These are phyloP conservation scores for Yarrowia galli DNA, from an alignment of 1,139 yeast genomes.

Conservation along the genomic window DNA sequence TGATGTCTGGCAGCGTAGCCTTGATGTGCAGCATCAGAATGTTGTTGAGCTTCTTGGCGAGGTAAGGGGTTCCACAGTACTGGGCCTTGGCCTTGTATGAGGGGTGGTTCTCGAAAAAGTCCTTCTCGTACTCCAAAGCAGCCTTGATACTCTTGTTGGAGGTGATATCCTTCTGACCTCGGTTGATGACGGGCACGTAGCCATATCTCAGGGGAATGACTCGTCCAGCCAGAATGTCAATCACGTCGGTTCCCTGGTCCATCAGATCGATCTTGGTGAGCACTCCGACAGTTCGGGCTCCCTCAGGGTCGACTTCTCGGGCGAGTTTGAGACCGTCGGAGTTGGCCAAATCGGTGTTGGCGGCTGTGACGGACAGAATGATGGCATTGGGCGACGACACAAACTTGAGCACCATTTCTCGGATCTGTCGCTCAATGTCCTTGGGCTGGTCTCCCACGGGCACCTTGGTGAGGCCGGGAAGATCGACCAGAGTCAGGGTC, in stretches of 20 bases:
- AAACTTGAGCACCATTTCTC: slow-evolving; percentile 92
- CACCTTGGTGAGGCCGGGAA: slow-evolving; percentile 97
- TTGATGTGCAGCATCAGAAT: slow-evolving; percentile 92
- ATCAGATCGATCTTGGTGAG: slow-evolving; percentile 94
- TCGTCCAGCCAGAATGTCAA: slow-evolving; percentile 94
- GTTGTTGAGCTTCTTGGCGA: slow-evolving; percentile 90
- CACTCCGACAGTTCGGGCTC: slow-evolving; percentile 94
- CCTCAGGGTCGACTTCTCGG: slow-evolving; percentile 98
- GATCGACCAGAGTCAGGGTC: slow-evolving; percentile 93
- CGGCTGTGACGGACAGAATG: slow-evolving; percentile 93
- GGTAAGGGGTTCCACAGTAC: slow-evolving; percentile 93
- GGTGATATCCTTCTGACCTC: slow-evolving; percentile 97
- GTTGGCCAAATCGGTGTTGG: slow-evolving; percentile 96
- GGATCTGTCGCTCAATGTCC: slow-evolving; percentile 93
- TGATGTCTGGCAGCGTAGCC: slow-evolving; percentile 94
- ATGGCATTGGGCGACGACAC: slow-evolving; percentile 97
- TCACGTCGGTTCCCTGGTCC: slow-evolving; percentile 99
- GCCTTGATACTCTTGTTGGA: slow-evolving; percentile 83
- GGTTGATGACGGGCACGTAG: slow-evolving; percentile 94
- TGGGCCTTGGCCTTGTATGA: slow-evolving; percentile 96
- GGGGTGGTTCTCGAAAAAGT: slow-evolving; percentile 85
- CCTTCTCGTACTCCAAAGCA: slow-evolving; percentile 82
- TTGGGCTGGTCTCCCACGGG: slow-evolving; percentile 99
- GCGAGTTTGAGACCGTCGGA: slow-evolving; percentile 97
- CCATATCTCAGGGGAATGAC: slow-evolving; percentile 96